Base-by-base conservation (phyloP, 805 yeast genomes). In the Zygoascus flipseniorum region DNA sequence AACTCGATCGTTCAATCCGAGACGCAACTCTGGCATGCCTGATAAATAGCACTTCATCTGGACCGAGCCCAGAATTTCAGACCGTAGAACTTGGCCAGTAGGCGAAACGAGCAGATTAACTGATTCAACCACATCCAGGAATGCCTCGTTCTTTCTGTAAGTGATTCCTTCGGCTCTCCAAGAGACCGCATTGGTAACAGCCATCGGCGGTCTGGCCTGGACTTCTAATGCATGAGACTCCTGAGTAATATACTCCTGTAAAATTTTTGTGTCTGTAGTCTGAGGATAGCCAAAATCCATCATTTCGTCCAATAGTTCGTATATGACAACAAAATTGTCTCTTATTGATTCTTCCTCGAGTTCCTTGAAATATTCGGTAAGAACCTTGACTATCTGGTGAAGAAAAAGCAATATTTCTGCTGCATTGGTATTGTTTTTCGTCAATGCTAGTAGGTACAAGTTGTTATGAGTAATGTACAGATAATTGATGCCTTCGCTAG, bases 151-250 rank as follows among this genome's bases (percentile, higher is more conserved):
- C 65, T 88, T 89, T 60, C 84, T 81, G 69, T 90, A 90, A 58
- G 78, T 79, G 23, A 90, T 87, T 10, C 97, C 97, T 58, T 86
- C 93, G 43, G 92, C 86, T 67, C 98, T 80, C 97, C 97, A 90
- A 23, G 92, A 83, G 3, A 90, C 81, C 11, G 86, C 79, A 62
- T 81, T 84, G 10, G 89, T 85, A 16, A 89, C 79, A 0, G 95
- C 83, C 58, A 89, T 78, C 2, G 89, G 77, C 14, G 92, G 82
- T 43, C 88, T 61, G 8, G 65, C 62, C 35, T 60, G 61, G 10
- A 63, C 61, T 31, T 67, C 69, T 23, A 77, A 70, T 51, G 70
- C 57, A 58, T 74, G 73, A 44, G 75, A 69, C 49, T 79, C 79
- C 49, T 83, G 74, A 54, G 86, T 83, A 58, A 85, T 83, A 63